Evolutionary conservation across 306 rosid genomes (phyloP).

Genomic region (Cajanus cajan): DNA sequence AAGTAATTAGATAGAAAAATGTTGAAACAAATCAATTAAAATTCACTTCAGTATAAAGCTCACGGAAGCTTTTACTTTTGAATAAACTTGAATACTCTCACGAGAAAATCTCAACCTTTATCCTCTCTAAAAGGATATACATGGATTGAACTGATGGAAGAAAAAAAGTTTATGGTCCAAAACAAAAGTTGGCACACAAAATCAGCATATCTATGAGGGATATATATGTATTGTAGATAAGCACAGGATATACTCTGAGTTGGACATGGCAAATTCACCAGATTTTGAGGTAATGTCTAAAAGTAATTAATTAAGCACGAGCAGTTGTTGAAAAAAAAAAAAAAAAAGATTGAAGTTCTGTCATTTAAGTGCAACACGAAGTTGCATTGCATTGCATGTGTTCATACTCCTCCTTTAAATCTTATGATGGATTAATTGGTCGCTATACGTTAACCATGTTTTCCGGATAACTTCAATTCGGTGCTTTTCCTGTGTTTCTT

Average conservation of each 20-base stretch:
- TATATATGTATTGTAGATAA: constrained; percentile 21
- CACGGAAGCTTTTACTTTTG: not conserved
- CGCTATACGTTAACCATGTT: not conserved
- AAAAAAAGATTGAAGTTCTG: not conserved
- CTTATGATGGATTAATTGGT: not conserved
- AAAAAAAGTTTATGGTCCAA: not conserved
- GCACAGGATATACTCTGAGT: constrained; percentile 25
- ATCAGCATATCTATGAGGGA: not conserved
- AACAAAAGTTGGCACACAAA: not conserved
- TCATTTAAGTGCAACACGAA: not conserved
- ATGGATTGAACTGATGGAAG: not conserved
- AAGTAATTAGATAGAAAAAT: not conserved
- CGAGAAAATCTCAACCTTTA: not conserved
- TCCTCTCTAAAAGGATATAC: constrained; percentile 1
- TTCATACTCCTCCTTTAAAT: not conserved
- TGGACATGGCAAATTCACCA: constrained; percentile 17
- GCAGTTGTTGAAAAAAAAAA: not conserved
- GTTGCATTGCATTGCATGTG: no score
- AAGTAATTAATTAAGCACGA: not conserved
- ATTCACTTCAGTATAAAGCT: not conserved
- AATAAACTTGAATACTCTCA: not conserved
- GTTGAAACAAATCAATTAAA: not conserved
- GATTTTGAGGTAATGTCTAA: not conserved
- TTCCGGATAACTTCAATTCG: constrained; percentile 17
- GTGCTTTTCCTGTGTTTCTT: not conserved